These are phyloP conservation scores for Diaporthe ilicicola DNA, from an alignment of 2,329 filamentous ascomycete species.

Conservation along the genomic window DNA sequence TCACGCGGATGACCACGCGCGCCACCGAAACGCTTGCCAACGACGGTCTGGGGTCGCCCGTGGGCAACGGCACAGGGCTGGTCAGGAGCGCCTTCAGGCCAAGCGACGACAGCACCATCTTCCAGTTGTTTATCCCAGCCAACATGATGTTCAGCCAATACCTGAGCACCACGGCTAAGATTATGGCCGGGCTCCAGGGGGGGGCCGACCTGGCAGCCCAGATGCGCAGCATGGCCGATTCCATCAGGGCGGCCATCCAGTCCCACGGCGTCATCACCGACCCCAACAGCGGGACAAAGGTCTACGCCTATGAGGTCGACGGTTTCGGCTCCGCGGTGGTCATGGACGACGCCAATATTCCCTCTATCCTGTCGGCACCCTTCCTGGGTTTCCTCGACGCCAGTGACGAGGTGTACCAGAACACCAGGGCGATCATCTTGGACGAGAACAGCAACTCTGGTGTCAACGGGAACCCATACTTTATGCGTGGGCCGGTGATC, in stretches of 20 bases:
- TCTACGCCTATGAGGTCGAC: constrained; percentile 78
- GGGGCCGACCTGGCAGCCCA: constrained; percentile 59
- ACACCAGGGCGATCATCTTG: constrained; percentile 78
- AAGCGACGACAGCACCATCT: constrained; percentile 86
- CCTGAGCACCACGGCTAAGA: constrained; percentile 57
- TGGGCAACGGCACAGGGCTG: constrained; percentile 80
- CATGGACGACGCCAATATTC: constrained; percentile 76
- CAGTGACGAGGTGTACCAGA: constrained; percentile 72
- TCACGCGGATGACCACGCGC: constrained; percentile 55
- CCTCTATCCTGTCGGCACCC: constrained; percentile 67
- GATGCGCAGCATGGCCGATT: constrained; percentile 68
- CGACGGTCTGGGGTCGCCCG: constrained; percentile 79
- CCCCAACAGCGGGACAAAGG: neutral
- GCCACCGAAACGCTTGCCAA: constrained; percentile 52
- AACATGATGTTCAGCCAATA: constrained; percentile 85
- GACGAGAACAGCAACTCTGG: constrained; percentile 19
- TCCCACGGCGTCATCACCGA: constrained; percentile 58
- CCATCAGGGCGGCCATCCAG: constrained; percentile 44
- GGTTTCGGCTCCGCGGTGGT: constrained; percentile 69
- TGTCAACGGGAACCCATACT: constrained; percentile 76
- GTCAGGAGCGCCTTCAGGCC: constrained; percentile 90
- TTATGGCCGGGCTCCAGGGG: constrained; percentile 52
- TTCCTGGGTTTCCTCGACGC: constrained; percentile 67
- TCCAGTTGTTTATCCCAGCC: constrained; percentile 87
- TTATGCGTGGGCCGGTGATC: constrained; percentile 60